Conservation (phyloP, 768 basidiomycete genomes). For the Amanita jacksonii region DNA sequence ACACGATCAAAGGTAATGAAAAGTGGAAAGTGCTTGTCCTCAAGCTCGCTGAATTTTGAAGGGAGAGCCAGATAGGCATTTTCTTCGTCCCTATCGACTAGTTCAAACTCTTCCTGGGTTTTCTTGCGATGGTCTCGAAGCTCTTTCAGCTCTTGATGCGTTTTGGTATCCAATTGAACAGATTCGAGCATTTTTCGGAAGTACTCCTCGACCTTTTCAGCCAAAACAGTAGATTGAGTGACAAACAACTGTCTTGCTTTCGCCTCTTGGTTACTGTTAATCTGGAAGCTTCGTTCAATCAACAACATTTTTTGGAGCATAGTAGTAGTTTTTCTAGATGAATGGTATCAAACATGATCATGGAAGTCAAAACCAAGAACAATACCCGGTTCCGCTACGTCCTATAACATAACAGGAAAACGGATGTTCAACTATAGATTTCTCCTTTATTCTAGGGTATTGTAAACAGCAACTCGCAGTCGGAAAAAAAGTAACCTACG, state of each 20-base stretch:
- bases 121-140: slow-evolving; percentile 14
- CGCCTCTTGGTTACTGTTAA: slow-evolving; percentile 22
- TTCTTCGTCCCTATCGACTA: slow-evolving; percentile 36
- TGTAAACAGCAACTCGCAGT: background rate
- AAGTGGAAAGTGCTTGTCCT: slow-evolving; percentile 56
- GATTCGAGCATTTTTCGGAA: slow-evolving; percentile 44
- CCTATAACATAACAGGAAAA: slow-evolving; percentile 60
- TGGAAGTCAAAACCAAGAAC: background rate
- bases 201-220: slow-evolving; percentile 62
- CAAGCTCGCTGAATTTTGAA: slow-evolving; percentile 40
- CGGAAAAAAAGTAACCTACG: slow-evolving; percentile 20
- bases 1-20: slow-evolving; percentile 62
- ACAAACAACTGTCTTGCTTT: slow-evolving; percentile 65
- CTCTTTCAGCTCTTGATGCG: slow-evolving; percentile 28
- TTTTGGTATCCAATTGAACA: slow-evolving; percentile 24
- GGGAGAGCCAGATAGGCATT: slow-evolving; percentile 36
- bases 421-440: slow-evolving; percentile 46
- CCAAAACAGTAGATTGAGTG: slow-evolving; percentile 58
- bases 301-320: slow-evolving; percentile 72
- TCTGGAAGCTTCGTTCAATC: slow-evolving; percentile 47
- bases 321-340: slow-evolving; percentile 58
- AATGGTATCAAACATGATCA: background rate
- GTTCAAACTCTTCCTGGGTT: slow-evolving; percentile 13
- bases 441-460: slow-evolving; percentile 32
- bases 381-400: slow-evolving; percentile 66